Evolutionary conservation across 441 rosid species (phyloP), one percentile per base, ranked within the genome.

Genomic region (Pelargonium citronellum): DNA sequence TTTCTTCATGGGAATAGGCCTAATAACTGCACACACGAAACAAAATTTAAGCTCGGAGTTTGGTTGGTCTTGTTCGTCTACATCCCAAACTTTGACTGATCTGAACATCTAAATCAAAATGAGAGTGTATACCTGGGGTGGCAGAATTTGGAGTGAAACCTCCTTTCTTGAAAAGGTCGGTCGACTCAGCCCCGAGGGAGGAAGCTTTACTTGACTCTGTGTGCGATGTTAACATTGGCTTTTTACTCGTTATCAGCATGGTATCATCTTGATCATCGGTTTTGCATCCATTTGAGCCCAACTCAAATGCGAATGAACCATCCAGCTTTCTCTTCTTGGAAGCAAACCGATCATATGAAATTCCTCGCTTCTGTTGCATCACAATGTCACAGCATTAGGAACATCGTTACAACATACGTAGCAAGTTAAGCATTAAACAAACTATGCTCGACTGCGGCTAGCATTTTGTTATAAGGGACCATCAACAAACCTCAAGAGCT

Each of bases 401-500:
- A n/a, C 60, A 64, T 24, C 27, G 2, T 24, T 24, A 24, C 27
- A 24, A 24, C 27, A 24, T 24, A 24, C 2, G 27, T 24, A 0
- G 27, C 27, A 2, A 24, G 27, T 0, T 24, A 24, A 24, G 27
- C 27, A 24, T 24, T 24, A 24, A 0, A 24, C 27, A 24, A 24
- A 24, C 27, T 24, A 24, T 24, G 27, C 27, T 24, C 27, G 27
- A 24, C 27, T 24, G 0, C 1, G 27, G 27, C 27, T 24, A 24
- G 27, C 27, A 24, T 24, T 24, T 24, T 24, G 27, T 24, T 24
- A 0, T 24, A 24, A 17, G 2, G 27, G 49, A 67, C 66, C 67
- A 61, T 55, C 65, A 68, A 68, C 81, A 58, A 77, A 94, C 99
- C 96, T 89, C 85, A 20, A 95, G 97, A 73, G 85, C 67, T 77